These are phyloP conservation scores for Bruguiera sexangula DNA, from an alignment of 345 rosid species.

Conservation along the genomic window DNA sequence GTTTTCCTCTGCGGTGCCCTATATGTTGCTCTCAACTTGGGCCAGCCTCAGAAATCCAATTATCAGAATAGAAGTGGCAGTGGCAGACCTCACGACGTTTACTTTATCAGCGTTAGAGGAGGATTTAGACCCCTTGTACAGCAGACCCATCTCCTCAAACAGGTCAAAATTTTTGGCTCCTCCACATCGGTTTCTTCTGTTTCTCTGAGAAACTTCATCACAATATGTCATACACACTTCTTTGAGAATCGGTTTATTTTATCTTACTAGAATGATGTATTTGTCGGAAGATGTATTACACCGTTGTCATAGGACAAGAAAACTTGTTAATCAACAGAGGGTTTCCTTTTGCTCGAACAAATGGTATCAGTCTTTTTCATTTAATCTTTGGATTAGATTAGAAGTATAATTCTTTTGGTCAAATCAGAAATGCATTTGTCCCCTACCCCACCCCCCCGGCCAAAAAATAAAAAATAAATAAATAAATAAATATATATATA, in stretches of 20 bases:
- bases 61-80: conserved; percentile 18
- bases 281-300: not conserved
- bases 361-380: no score
- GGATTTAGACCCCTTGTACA: conserved; percentile 44
- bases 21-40: conserved; percentile 60
- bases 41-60: conserved; percentile 39
- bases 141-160: conserved; percentile 59
- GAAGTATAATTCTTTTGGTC: no score
- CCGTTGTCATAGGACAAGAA: not conserved
- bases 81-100: conserved; percentile 34
- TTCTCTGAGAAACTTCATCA: not conserved
- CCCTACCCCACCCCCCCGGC: no score
- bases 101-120: conserved; percentile 63
- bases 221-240: not conserved
- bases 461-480: no score
- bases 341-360: not conserved
- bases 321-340: not conserved
- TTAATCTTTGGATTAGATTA: no score
- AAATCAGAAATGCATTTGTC: no score
- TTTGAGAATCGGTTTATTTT: not conserved
- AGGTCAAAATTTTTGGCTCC: conserved; percentile 39
- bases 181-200: not conserved
- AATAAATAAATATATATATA: no score
- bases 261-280: not conserved
- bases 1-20: conserved; percentile 51